phyloP scores from a whole-genome alignment of 2,329 filamentous ascomycete species.

The Nemania bipapillata region DNA sequence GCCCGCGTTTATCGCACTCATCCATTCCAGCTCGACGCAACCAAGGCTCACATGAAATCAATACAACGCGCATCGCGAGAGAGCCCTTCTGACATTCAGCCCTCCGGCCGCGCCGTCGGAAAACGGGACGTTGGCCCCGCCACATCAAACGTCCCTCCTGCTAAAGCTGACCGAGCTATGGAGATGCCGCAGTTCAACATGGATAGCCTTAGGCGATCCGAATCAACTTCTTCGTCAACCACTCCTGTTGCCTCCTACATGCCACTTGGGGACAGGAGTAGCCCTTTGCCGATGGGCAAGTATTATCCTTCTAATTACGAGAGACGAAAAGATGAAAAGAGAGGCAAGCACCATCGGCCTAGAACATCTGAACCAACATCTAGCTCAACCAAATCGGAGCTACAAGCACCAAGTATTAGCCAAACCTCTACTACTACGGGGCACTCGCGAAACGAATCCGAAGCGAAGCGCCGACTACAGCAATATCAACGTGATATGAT shows the following conservation, averaged over 20 bases:
- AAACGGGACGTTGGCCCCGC: conserved; percentile 40
- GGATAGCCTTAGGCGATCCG: conserved; percentile 26
- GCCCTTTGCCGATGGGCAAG: conserved; percentile 66
- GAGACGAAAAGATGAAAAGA: conserved; percentile 52
- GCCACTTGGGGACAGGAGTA: conserved; percentile 61
- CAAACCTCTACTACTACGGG: conserved; percentile 40
- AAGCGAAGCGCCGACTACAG: conserved; percentile 63
- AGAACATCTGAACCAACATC: conserved; percentile 46
- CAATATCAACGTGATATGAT: conserved; percentile 72
- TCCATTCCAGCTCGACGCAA: conserved; percentile 61
- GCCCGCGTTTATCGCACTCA: conserved; percentile 62
- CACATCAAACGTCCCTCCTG: conserved; percentile 36
- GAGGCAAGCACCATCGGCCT: conserved; percentile 39
- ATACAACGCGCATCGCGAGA: conserved; percentile 52
- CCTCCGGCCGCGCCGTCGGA: conserved; percentile 33
- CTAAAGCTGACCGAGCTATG: conserved; percentile 44
- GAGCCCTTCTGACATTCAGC: conserved; percentile 38
- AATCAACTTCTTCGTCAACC: conserved; percentile 48
- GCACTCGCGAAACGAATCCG: conserved; percentile 57
- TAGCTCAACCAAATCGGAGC: conserved; percentile 53
- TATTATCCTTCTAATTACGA: conserved; percentile 73
- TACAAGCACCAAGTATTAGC: conserved; percentile 49
- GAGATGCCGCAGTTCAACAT: conserved; percentile 41
- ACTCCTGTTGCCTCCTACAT: conserved; percentile 64
- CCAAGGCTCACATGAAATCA: conserved; percentile 54